Evolutionary conservation across 495 filamentous ascomycete species (phyloP).

Genomic region (Hypoxylon lenormandii): DNA sequence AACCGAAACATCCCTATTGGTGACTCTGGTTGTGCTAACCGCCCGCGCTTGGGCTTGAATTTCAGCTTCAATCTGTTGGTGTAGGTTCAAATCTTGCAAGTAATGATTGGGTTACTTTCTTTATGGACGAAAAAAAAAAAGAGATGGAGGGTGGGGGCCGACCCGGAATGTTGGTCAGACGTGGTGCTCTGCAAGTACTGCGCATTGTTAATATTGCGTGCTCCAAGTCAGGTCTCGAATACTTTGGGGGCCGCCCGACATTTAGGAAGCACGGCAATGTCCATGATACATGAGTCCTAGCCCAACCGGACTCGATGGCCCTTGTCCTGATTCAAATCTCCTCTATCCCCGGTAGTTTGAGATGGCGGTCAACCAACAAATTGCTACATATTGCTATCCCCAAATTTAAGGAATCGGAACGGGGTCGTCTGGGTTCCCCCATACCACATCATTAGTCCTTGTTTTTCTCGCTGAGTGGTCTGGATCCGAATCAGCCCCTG

Average conservation of each 20-base stretch:
- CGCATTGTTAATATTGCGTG: conserved; percentile 31
- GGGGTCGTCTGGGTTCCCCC: conserved; percentile 30
- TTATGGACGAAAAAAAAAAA: conserved; percentile 15
- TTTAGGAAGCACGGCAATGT: conserved; percentile 23
- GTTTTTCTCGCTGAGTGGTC: conserved; percentile 18
- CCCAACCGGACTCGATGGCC: conserved; percentile 18
- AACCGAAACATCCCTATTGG: conserved; percentile 24
- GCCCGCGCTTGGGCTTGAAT: conserved; percentile 33
- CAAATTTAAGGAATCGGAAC: conserved; percentile 20
- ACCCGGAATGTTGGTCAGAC: conserved; percentile 27
- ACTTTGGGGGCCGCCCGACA: conserved; percentile 16
- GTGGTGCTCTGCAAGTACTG: conserved; percentile 13
- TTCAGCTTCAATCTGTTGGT: conserved; percentile 34
- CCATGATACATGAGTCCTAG: conserved; percentile 26
- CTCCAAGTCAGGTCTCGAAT: conserved; percentile 22
- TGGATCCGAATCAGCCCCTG: conserved; percentile 12
- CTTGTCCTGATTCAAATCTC: conserved; percentile 34
- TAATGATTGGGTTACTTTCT: conserved; percentile 5
- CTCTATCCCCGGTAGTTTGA: conserved; percentile 18
- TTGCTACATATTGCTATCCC: conserved; percentile 10
- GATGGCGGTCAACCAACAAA: conserved; percentile 38
- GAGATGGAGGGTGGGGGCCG: conserved; percentile 37
- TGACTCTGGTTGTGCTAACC: conserved; percentile 13
- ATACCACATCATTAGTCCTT: conserved; percentile 22
- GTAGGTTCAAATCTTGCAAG: conserved; percentile 31